Evolutionary conservation across 2,329 filamentous ascomycete genomes (phyloP).

Genomic region (Phyllosticta ampelicida): DNA sequence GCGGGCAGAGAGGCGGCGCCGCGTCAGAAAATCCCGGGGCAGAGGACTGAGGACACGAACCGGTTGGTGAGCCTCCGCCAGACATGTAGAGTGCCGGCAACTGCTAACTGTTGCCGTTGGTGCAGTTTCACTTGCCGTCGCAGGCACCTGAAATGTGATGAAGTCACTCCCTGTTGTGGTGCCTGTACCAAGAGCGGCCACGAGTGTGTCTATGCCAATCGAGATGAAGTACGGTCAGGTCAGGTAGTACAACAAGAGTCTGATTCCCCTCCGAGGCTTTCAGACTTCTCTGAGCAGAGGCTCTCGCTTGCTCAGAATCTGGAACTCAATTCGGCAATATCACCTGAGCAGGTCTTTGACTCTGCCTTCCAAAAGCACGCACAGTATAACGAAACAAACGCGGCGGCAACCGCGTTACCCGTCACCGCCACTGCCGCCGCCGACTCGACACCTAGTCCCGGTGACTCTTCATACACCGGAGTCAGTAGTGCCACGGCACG

Average conservation of each 20-base stretch:
- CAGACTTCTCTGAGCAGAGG: neutral
- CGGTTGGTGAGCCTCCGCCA: constrained; percentile 25
- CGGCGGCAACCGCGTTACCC: neutral
- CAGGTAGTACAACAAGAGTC: neutral
- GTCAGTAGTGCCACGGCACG: constrained; percentile 1
- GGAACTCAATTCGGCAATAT: neutral
- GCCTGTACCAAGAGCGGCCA: constrained; percentile 34
- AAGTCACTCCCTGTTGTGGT: constrained; percentile 33
- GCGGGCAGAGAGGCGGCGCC: neutral
- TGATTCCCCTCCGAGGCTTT: neutral
- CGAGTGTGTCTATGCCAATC: constrained; percentile 27
- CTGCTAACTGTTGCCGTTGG: neutral
- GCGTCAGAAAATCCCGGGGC: constrained; percentile 30
- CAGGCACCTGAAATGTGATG: constrained; percentile 42
- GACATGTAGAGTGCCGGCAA: neutral
- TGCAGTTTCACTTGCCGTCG: constrained; percentile 35
- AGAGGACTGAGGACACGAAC: constrained; percentile 35
- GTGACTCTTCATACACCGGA: neutral
- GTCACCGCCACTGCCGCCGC: neutral
- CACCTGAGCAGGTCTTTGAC: neutral
- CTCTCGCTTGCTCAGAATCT: neutral
- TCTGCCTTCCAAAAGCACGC: neutral
- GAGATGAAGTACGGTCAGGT: neutral
- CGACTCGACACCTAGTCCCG: constrained; percentile 1
- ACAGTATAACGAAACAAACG: neutral